Percentiles rank a stretch among this genome's conserved stretches.
Evolutionary conservation across 78 protist species (phyloP).

Genomic region (Isochrysis galbana): DNA sequence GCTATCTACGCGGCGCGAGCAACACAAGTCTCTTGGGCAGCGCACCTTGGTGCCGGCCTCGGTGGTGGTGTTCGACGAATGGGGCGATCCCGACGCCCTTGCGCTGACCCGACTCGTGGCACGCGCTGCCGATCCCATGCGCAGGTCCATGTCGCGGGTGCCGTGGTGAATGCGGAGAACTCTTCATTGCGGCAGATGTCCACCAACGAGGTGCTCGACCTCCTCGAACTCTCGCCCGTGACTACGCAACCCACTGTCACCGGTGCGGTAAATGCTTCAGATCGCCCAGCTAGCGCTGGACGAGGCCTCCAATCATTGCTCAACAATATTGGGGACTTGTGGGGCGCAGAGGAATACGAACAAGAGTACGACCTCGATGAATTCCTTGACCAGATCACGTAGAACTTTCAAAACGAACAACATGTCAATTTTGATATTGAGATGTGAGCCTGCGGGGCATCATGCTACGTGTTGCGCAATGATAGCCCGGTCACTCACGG

Average conservation of each 20-base stretch:
- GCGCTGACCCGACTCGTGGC: no score
- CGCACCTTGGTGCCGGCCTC: no score
- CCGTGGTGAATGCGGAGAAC: constrained; percentile 83
- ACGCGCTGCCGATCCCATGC: no score
- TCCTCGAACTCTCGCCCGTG: constrained; percentile 37
- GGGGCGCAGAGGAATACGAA: constrained; percentile 25
- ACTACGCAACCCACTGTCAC: background rate
- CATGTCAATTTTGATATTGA: background rate
- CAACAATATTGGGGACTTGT: background rate
- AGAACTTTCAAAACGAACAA: no score
- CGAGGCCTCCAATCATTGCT: background rate
- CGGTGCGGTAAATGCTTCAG: background rate
- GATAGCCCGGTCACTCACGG: no score
- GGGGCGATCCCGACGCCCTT: no score
- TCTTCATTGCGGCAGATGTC: background rate
- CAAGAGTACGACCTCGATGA: constrained; percentile 9
- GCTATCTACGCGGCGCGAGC: no score
- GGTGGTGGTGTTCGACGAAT: no score
- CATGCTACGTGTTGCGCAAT: no score
- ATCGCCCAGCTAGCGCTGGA: background rate
- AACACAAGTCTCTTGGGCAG: no score
- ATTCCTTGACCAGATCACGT: background rate
- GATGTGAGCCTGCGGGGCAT: no score
- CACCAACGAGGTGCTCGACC: constrained; percentile 49
- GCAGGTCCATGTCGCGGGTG: constrained; percentile 73